phyloP scores from a whole-genome alignment of 768 basidiomycete species.

The Panaeolus cyanescens region DNA sequence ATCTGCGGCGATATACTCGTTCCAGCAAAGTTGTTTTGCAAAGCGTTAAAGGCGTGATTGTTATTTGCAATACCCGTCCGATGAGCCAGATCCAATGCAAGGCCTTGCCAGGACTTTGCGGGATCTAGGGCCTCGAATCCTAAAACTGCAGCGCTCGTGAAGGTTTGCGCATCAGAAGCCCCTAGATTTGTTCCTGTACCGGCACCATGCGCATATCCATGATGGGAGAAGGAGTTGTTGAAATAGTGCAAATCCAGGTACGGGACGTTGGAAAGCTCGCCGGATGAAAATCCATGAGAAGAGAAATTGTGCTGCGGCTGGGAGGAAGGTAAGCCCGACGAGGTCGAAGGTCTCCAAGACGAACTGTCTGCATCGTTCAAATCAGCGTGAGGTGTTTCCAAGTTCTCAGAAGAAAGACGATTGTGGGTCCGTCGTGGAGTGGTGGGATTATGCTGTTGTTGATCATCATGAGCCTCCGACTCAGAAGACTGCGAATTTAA shows the following conservation, averaged over 20 bases:
- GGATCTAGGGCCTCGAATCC: background rate
- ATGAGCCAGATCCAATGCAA: constrained; percentile 5
- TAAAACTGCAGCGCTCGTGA: background rate
- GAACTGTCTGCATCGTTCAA: background rate
- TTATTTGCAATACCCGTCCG: background rate
- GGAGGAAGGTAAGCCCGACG: constrained; percentile 3
- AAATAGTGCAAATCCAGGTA: constrained; percentile 14
- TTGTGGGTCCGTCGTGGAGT: background rate
- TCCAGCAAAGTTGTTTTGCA: background rate
- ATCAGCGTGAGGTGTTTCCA: constrained; percentile 3
- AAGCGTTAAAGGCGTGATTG: background rate
- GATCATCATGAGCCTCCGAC: background rate
- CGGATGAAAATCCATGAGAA: constrained; percentile 3
- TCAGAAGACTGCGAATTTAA: background rate
- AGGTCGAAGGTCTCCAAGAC: background rate
- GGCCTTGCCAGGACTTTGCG: constrained; percentile 8
- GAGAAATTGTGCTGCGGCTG: background rate
- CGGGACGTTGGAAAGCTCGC: constrained; percentile 12
- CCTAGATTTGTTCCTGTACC: constrained; percentile 9
- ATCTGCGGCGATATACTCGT: background rate
- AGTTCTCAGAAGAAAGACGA: background rate
- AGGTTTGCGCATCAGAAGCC: background rate
- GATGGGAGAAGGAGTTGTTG: background rate
- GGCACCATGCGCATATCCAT: constrained; percentile 3
- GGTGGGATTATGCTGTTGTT: background rate